phyloP scores from a whole-genome alignment of 1,139 yeast genomes.

The Williopsis jadinii region DNA sequence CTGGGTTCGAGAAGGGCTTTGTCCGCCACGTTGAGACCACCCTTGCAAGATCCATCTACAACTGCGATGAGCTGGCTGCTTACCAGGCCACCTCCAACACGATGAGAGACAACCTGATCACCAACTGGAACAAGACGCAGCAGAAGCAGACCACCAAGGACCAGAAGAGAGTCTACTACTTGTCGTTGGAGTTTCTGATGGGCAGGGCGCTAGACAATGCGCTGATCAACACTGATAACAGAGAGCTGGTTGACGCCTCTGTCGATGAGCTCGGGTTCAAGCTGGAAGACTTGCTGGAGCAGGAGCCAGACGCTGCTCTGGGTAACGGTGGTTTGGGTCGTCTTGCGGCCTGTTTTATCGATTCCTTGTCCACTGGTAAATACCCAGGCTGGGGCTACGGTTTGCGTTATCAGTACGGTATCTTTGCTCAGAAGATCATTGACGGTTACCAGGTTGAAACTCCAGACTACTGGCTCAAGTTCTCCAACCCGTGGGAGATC shows the following conservation, averaged over 20 bases:
- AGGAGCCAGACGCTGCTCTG: slow-evolving; percentile 90
- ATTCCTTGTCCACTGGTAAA: slow-evolving; percentile 78
- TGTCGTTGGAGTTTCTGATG: slow-evolving; percentile 87
- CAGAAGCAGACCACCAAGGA: slow-evolving; percentile 80
- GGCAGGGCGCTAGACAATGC: slow-evolving; percentile 96
- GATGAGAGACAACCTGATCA: slow-evolving; percentile 70
- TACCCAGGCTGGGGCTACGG: slow-evolving; percentile 98
- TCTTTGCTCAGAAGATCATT: slow-evolving; percentile 82
- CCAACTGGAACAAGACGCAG: slow-evolving; percentile 92
- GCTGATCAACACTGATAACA: slow-evolving; percentile 64
- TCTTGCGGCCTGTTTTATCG: slow-evolving; percentile 90
- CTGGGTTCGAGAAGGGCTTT: slow-evolving; percentile 63
- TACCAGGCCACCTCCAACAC: slow-evolving; percentile 83
- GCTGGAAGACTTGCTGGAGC: slow-evolving; percentile 75
- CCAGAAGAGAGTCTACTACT: slow-evolving; percentile 80
- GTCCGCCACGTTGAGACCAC: slow-evolving; percentile 86
- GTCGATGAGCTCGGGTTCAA: slow-evolving; percentile 77
- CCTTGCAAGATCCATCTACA: slow-evolving; percentile 82
- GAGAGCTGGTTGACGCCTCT: slow-evolving; percentile 46
- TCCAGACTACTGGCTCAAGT: slow-evolving; percentile 91
- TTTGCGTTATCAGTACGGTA: slow-evolving; percentile 87
- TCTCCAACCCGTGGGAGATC: slow-evolving; percentile 90
- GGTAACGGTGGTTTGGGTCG: slow-evolving; percentile 97
- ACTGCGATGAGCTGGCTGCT: slow-evolving; percentile 89
- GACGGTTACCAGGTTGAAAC: slow-evolving; percentile 93